A percentile compares a stretch with the other conserved stretches of the same genome.
phyloP scores from a whole-genome alignment of 768 basidiomycete genomes.

The Lentinula detonsa region DNA sequence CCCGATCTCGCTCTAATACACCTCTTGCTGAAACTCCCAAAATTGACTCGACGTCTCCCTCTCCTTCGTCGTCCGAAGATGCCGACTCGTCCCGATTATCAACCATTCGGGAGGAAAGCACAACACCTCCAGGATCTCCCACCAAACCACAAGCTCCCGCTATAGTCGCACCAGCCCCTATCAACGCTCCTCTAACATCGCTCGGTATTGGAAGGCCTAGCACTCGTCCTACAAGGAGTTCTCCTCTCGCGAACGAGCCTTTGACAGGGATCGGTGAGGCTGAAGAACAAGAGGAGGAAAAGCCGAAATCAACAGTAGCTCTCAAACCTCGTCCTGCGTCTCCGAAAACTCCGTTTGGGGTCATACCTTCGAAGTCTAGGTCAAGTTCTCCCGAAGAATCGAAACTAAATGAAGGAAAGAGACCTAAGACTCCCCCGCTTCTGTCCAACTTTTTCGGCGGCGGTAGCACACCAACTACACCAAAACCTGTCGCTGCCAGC shows the following conservation, averaged over 20 bases:
- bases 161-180: slow-evolving; percentile 11
- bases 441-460: neutral
- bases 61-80: slow-evolving; percentile 24
- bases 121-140: slow-evolving; percentile 66
- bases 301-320: slow-evolving; percentile 12
- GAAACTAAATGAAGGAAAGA: neutral
- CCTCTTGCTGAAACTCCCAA: slow-evolving; percentile 51
- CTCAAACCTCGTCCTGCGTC: slow-evolving; percentile 31
- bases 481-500: slow-evolving; percentile 4
- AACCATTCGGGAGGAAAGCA: slow-evolving; percentile 36
- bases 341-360: slow-evolving; percentile 4
- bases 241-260: slow-evolving; percentile 60
- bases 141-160: slow-evolving; percentile 30
- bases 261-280: slow-evolving; percentile 26
- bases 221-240: slow-evolving; percentile 67
- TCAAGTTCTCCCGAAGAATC: slow-evolving; percentile 9
- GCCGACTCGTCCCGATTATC: slow-evolving; percentile 19
- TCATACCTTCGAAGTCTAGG: neutral
- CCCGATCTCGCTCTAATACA: slow-evolving; percentile 53
- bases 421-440: slow-evolving; percentile 9
- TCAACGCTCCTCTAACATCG: slow-evolving; percentile 25
- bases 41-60: slow-evolving; percentile 29
- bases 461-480: slow-evolving; percentile 4
- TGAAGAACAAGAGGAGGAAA: slow-evolving; percentile 21
- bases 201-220: slow-evolving; percentile 52